Conservation (phyloP, 192 early-diverging fungal genomes). For the Paraglomus occultum region DNA sequence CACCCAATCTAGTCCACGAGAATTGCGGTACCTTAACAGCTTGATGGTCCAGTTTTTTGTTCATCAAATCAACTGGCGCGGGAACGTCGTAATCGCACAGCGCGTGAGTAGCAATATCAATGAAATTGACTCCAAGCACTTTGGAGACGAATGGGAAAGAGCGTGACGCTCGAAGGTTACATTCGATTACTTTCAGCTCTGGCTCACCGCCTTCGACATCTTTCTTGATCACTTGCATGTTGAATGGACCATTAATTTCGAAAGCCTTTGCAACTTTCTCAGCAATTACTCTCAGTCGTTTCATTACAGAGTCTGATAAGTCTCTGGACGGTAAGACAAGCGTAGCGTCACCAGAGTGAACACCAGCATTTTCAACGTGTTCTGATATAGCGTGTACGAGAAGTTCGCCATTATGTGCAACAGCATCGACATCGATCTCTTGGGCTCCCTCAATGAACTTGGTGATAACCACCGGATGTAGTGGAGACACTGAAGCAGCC, state of each 20-base stretch:
- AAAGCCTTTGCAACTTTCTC: slow-evolving; percentile 87
- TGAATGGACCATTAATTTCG: slow-evolving; percentile 97
- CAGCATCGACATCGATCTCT: slow-evolving; percentile 95
- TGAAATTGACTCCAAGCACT: slow-evolving; percentile 87
- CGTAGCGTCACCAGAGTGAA: slow-evolving; percentile 97
- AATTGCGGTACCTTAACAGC: slow-evolving; percentile 96
- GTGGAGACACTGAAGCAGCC: slow-evolving; percentile 85
- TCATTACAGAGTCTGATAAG: slow-evolving; percentile 50
- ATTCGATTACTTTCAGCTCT: slow-evolving; percentile 94
- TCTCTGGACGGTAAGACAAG: slow-evolving; percentile 79
- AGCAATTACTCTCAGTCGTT: slow-evolving; percentile 71
- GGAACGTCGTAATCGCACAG: slow-evolving; percentile 54
- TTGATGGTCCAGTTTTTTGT: slow-evolving; percentile 65
- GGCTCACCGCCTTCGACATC: slow-evolving; percentile 33
- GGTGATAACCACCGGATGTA: slow-evolving; percentile 96
- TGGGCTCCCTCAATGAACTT: slow-evolving; percentile 94
- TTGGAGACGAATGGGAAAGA: slow-evolving; percentile 99
- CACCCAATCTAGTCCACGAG: slow-evolving; percentile 91
- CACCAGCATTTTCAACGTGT: slow-evolving; percentile 96
- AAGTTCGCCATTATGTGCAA: slow-evolving; percentile 81
- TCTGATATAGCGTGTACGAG: slow-evolving; percentile 89
- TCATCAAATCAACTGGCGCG: slow-evolving; percentile 52
- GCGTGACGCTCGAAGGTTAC: slow-evolving; percentile 95
- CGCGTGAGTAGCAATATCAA: slow-evolving; percentile 86
- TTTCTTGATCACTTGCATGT: slow-evolving; percentile 91